These are phyloP conservation scores for Auricularia heimuer DNA, from an alignment of 768 basidiomycete species.

Conservation along the genomic window DNA sequence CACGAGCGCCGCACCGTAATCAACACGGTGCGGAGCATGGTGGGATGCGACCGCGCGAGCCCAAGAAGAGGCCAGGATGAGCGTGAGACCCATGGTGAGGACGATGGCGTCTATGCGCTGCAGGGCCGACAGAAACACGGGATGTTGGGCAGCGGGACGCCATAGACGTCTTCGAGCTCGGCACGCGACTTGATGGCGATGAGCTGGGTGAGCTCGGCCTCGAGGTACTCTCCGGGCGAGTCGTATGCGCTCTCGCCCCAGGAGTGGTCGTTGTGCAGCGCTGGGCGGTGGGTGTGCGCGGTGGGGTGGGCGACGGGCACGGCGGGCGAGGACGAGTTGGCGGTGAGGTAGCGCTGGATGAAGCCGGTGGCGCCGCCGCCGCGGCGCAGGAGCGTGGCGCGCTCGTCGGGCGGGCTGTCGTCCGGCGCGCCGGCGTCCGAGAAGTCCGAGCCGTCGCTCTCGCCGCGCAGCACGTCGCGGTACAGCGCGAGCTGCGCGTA, in stretches of 20 bases:
- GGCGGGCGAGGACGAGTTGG: background rate
- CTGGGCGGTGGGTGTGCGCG: background rate
- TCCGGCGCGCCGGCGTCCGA: background rate
- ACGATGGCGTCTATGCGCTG: slow-evolving; percentile 68
- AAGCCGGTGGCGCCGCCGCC: background rate
- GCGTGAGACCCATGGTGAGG: slow-evolving; percentile 55
- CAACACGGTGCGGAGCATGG: slow-evolving; percentile 16
- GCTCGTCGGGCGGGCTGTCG: background rate
- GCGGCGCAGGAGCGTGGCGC: background rate
- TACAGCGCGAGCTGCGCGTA: slow-evolving; percentile 61
- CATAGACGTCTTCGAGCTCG: slow-evolving; percentile 73
- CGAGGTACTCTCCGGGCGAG: slow-evolving; percentile 6
- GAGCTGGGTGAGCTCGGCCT: slow-evolving; percentile 51
- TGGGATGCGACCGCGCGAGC: slow-evolving; percentile 28
- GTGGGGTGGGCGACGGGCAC: background rate
- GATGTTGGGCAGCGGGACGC: slow-evolving; percentile 71
- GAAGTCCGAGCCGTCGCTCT: slow-evolving; percentile 22
- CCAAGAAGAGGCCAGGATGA: slow-evolving; percentile 28
- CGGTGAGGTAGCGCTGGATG: background rate
- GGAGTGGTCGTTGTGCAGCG: background rate
- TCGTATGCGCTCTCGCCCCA: slow-evolving; percentile 1
- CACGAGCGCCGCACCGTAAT: slow-evolving; percentile 15
- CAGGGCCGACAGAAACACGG: slow-evolving; percentile 67
- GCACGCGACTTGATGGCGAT: slow-evolving; percentile 54
- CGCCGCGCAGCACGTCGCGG: slow-evolving; percentile 51